Percentiles rank a stretch among this genome's conserved stretches.
phyloP scores from a whole-genome alignment of 768 basidiomycete species.

The Tephrocybe sp. region DNA sequence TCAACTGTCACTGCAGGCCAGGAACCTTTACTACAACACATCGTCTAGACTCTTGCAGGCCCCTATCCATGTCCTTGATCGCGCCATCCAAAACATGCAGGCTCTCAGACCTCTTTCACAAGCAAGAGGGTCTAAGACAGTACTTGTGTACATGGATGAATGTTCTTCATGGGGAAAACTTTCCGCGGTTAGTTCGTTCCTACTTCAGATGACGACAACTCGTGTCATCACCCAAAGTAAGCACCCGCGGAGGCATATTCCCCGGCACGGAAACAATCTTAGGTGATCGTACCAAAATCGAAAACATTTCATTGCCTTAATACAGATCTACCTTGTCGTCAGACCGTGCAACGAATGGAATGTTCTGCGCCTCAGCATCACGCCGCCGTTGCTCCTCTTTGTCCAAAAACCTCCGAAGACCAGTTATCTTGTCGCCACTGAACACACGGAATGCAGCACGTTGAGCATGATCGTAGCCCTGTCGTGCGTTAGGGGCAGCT shows the following conservation, averaged over 20 bases:
- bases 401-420: slow-evolving; percentile 68
- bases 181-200: not conserved
- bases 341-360: slow-evolving; percentile 57
- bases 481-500: no score
- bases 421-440: slow-evolving; percentile 62
- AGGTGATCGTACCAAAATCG: slow-evolving; percentile 2
- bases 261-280: slow-evolving; percentile 7
- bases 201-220: not conserved
- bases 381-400: slow-evolving; percentile 62
- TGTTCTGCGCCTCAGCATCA: slow-evolving; percentile 58
- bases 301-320: slow-evolving; percentile 32
- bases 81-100: slow-evolving; percentile 8
- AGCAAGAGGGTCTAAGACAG: slow-evolving; percentile 11
- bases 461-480: slow-evolving; percentile 71
- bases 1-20: not conserved
- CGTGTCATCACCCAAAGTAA: not conserved
- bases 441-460: slow-evolving; percentile 78
- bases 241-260: not conserved
- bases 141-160: not conserved
- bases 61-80: slow-evolving; percentile 6
- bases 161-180: slow-evolving; percentile 9
- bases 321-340: slow-evolving; percentile 68
- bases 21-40: not conserved
- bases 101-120: slow-evolving; percentile 13
- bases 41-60: not conserved